These are phyloP conservation scores for Agrocybe pediades DNA, from an alignment of 768 basidiomycete species.

Conservation along the genomic window DNA sequence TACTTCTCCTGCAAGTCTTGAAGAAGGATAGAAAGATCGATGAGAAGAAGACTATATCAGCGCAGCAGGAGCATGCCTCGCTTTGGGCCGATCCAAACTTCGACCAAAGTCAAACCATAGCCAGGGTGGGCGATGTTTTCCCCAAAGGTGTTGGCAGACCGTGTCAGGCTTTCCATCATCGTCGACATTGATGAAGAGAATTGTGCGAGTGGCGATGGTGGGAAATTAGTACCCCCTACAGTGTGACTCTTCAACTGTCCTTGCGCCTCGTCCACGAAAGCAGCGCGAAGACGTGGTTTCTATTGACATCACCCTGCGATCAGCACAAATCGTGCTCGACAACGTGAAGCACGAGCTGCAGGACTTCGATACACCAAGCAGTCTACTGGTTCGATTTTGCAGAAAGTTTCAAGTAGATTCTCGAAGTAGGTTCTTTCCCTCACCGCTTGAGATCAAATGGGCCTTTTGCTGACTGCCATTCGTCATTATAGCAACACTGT, in stretches of 20 bases:
- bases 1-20: constrained; percentile 40
- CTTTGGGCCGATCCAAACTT: constrained; percentile 12
- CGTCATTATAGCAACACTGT: too few species aligned
- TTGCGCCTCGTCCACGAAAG: too few species aligned
- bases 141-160: too few species aligned
- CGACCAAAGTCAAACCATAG: constrained; percentile 63
- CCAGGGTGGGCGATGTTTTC: constrained; percentile 66
- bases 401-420: too few species aligned
- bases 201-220: constrained; percentile 43
- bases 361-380: constrained; percentile 47
- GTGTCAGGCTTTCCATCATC: too few species aligned
- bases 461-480: too few species aligned
- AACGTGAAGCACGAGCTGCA: constrained; percentile 62
- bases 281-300: constrained; percentile 26
- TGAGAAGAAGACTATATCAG: constrained; percentile 30
- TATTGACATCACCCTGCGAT: constrained; percentile 41
- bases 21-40: constrained; percentile 42
- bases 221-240: too few species aligned
- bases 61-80: constrained; percentile 20
- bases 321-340: constrained; percentile 49
- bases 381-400: too few species aligned
- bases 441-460: too few species aligned
- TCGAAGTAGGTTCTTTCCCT: too few species aligned
- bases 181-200: constrained; percentile 37
- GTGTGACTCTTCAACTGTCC: too few species aligned